Base-by-base conservation (phyloP, 1,284 basidiomycete genomes). In the Porogramme epimiltina region DNA sequence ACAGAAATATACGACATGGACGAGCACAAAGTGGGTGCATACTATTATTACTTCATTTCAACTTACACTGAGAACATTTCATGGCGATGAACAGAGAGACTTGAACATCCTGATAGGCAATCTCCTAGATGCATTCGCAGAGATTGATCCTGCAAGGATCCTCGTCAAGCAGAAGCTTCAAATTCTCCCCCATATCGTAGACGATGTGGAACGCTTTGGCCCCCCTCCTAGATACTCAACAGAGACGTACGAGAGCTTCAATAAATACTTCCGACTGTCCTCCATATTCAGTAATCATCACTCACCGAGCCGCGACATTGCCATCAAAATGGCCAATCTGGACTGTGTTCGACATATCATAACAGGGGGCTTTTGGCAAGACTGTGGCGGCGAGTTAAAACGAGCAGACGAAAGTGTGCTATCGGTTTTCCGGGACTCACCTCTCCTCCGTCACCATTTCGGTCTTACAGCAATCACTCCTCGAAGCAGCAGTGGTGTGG, bases 1-100 rank as follows among this genome's bases (percentile, higher is more conserved):
- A 63, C 62, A 1, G 37, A 54, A 10, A 70, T 71, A 16, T 26
- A 53, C 0, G 51, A 68, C 23, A 50, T 45, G 2, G 52, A 62
- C 5, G 15, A 2, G 8, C 69, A 68, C 36, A 18, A 59, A 10
- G 66, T 69, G 43, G n/a, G 60, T 58, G 8, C 6, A 36, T 19
- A 28, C n/a, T 13, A 3, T 20, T 19, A 5, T 19, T 3, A 6
- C 9, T 8, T n/a, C n/a, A n/a, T n/a, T n/a, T n/a, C n/a, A 39
- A 22, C 16, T 16, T 18, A 22, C 9, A 25, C 34, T 2, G 9
- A 42, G 10, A 37, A 3, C 41, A 6, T 40, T 4, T 37, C 47
- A 3, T 57, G 25, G 0, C 20, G 19, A 23, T 24, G 15, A 10
- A 57, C 53, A 26, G 25, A 3, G 33, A 38, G 10, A 46, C 56